Percentiles rank a stretch among this genome's conserved stretches.
Conservation (phyloP, 257 asterid species). For the Ophiorrhiza pumila region DNA sequence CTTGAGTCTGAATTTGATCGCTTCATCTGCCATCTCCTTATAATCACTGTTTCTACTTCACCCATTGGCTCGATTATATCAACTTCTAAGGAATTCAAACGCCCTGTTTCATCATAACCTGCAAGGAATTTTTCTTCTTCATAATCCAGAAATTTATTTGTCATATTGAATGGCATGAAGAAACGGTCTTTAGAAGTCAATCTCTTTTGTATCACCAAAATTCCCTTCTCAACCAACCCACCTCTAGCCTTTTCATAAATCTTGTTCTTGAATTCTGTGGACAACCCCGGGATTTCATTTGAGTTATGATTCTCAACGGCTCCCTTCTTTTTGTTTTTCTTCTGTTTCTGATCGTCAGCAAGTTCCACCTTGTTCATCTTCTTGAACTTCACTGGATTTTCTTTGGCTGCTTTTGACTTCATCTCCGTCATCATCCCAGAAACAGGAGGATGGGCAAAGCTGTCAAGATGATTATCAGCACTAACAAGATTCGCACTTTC, state of each 20-base stretch:
- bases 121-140: not conserved
- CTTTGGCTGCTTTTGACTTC: no score
- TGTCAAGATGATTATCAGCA: no score
- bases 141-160: not conserved
- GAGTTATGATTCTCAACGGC: no score
- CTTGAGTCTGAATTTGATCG: not conserved
- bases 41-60: not conserved
- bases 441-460: no score
- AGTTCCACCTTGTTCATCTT: no score
- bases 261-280: not conserved
- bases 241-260: not conserved
- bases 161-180: not conserved
- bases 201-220: not conserved
- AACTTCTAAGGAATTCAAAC: not conserved
- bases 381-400: no score
- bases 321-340: no score
- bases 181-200: not conserved
- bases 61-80: not conserved
- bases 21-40: not conserved
- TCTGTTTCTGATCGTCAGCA: no score
- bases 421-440: no score
- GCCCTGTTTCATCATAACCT: not conserved
- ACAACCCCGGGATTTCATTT: not conserved
- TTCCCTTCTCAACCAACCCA: not conserved
- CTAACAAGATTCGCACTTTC: no score